A percentile compares a stretch with the other conserved stretches of the same genome.
These are phyloP conservation scores for Fusarium caatingaense DNA, from an alignment of 2,329 filamentous ascomycete genomes.

Conservation along the genomic window DNA sequence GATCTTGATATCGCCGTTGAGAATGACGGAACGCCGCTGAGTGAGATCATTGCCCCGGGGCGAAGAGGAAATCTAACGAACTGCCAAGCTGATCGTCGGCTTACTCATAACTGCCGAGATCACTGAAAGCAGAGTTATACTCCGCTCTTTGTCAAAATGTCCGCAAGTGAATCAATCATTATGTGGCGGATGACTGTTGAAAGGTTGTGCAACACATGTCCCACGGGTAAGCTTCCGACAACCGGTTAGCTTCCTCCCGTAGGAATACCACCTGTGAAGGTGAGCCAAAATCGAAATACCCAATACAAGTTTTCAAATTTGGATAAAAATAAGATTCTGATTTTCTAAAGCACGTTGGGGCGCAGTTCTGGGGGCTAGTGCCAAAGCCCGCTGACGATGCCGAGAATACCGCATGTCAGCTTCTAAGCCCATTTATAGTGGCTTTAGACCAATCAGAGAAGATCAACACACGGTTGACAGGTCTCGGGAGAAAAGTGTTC, in stretches of 20 bases:
- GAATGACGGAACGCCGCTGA: slow-evolving; percentile 9
- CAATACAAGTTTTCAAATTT: background rate
- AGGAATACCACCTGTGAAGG: background rate
- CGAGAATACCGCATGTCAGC: slow-evolving; percentile 26
- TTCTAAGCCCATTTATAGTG: slow-evolving; percentile 14
- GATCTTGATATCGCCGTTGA: background rate
- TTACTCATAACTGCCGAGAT: background rate
- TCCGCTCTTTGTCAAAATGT: background rate
- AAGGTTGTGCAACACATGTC: background rate
- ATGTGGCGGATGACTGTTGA: background rate
- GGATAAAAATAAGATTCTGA: slow-evolving; percentile 23
- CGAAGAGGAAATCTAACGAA: background rate
- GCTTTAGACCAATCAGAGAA: background rate
- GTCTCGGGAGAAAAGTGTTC: slow-evolving; percentile 22
- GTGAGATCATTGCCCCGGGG: slow-evolving; percentile 8
- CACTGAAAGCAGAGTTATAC: background rate
- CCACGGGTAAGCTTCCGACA: background rate
- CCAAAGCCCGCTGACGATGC: slow-evolving; percentile 28
- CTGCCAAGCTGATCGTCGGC: background rate
- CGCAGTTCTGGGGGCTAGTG: slow-evolving; percentile 37
- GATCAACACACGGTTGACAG: background rate
- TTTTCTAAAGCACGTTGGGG: slow-evolving; percentile 4
- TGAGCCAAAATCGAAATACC: background rate
- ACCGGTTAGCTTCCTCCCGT: background rate
- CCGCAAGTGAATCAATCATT: background rate